Evolutionary conservation across 495 filamentous ascomycete genomes (phyloP), one percentile per base, ranked within the genome.

Genomic region (Oleoguttula mirabilis): DNA sequence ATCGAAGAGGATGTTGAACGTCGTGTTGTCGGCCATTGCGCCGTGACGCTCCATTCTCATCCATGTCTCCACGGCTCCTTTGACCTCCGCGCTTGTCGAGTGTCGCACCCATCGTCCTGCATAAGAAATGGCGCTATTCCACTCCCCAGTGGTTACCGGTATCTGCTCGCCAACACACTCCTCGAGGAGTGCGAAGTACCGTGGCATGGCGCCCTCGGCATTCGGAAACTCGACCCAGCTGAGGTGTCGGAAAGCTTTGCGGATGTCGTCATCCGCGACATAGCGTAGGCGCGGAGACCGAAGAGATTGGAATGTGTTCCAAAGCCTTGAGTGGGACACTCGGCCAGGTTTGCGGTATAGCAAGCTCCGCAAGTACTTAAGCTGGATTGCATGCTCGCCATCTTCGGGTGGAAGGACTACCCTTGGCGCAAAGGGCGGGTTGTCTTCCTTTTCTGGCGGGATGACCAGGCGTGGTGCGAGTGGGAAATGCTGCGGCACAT

Each of bases 1-100:
- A 55, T 94, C 84, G 49, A 94, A 94, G 21, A 98, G 73, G 40
- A 93, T 81, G 59, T 84, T 88, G 66, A 96, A 94, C 2, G 88
- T 88, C 10, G 82, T 77, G 23, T 71, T 66, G 12, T 44, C 36
- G 8, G 39, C 50, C 12, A 25, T 2, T 1, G 15, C 21, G 1
- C 27, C 76, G n/a, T 74, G 59, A 21, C 71, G 62, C 59, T 96
- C 90, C 80, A 94, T 94, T 50, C 85, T 74, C 41, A 76, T 75
- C 85, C 87, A 96, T n/a, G 90, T 61, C 23, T 77, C 68, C 14
- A 96, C 72, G 1, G 85, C 81, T 17, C 73, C 63, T 42, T 82
- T 69, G 6, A 87, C 64, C 44, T 94, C 81, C 15, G 64, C 56
- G 28, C 71, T 71, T 12, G 72, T 69, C 8, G 82, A 70, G 15